Base-by-base conservation (phyloP, 2,329 filamentous ascomycete genomes). In the Cladosporium sp. region DNA sequence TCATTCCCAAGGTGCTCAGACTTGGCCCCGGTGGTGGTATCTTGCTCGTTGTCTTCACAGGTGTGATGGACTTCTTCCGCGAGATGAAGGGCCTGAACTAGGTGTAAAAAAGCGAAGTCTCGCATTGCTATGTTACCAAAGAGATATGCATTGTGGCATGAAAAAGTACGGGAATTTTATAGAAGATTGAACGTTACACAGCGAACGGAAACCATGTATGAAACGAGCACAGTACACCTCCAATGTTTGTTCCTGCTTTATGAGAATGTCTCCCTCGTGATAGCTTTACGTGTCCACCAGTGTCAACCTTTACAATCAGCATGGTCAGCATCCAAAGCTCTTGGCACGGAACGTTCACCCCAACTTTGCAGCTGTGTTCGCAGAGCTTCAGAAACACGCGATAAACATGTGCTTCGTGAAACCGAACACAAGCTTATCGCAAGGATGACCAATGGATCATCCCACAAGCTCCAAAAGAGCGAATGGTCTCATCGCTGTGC, bases 61-160 rank as follows among this genome's bases (percentile, higher is more conserved):
- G 87, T 58, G 87, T 92, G 59, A 91, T 91, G 85, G 92, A 97
- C 74, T 96, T 95, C 75, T 96, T 97, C 87, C 85, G 90, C 69
- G 85, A 84, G 68, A 84, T 85, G 74, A 79, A 83, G 61, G 78
- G 71, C n/a, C 43, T 47, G 22, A 47, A 47, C 43, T 47, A 47
- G 28, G 43, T 20, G 22, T 30, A 9, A 28, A 40, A 30, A 17
- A 30, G 43, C 30, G 42, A 11, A 36, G 17, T 50, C 20, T 28
- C n/a, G 34, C 22, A 36, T 50, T 30, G 38, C 15, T n/a, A 19
- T n/a, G 15, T 40, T 15, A 19, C 15, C 38, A 40, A 40, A n/a
- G 14, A 40, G 17, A 37, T 22, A 38, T 47, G 54, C 42, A 56
- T 56, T 56, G 42, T 47, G 42, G 42, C 54, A 56, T 49, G 40